These are phyloP conservation scores for Globisporangium paddicum DNA, from an alignment of 352 stramenopile genomes.

Conservation along the genomic window DNA sequence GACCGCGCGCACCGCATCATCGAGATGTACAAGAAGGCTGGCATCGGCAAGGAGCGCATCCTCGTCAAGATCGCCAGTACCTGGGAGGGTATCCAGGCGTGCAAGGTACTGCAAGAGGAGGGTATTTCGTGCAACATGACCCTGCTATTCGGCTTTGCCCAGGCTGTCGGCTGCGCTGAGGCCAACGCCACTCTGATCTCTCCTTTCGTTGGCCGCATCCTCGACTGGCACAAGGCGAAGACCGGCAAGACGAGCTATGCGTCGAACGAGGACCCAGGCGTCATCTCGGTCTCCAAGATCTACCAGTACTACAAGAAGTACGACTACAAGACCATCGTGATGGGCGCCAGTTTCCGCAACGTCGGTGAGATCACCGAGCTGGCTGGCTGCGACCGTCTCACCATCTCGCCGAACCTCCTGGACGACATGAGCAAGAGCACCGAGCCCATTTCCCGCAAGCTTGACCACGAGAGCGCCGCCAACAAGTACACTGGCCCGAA, in stretches of 20 bases:
- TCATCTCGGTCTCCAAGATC: constrained; percentile 96
- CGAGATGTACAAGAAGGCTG: constrained; percentile 94
- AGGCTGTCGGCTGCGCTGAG: constrained; percentile 95
- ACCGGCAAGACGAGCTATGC: constrained; percentile 90
- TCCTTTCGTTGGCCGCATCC: constrained; percentile 95
- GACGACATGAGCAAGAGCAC: constrained; percentile 87
- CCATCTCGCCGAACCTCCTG: constrained; percentile 95
- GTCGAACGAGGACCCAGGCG: constrained; percentile 94
- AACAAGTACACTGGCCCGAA: constrained; percentile 75
- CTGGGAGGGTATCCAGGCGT: constrained; percentile 98
- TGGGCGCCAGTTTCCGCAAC: constrained; percentile 95
- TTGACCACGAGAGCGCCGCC: constrained; percentile 71
- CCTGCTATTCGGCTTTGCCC: constrained; percentile 96
- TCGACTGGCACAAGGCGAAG: constrained; percentile 97
- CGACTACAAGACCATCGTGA: constrained; percentile 94
- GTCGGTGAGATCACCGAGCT: constrained; percentile 97
- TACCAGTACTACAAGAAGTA: constrained; percentile 99
- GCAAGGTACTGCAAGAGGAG: constrained; percentile 94
- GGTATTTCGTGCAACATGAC: constrained; percentile 99
- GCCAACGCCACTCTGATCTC: constrained; percentile 95
- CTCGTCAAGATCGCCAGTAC: constrained; percentile 98
- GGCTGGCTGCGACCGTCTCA: constrained; percentile 96
- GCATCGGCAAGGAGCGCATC: constrained; percentile 94
- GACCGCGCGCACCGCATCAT: constrained; percentile 94
- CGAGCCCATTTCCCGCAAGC: constrained; percentile 70